These are phyloP conservation scores for Decorospora gaudefroyi DNA, from an alignment of 2,329 filamentous ascomycete genomes.

Conservation along the genomic window DNA sequence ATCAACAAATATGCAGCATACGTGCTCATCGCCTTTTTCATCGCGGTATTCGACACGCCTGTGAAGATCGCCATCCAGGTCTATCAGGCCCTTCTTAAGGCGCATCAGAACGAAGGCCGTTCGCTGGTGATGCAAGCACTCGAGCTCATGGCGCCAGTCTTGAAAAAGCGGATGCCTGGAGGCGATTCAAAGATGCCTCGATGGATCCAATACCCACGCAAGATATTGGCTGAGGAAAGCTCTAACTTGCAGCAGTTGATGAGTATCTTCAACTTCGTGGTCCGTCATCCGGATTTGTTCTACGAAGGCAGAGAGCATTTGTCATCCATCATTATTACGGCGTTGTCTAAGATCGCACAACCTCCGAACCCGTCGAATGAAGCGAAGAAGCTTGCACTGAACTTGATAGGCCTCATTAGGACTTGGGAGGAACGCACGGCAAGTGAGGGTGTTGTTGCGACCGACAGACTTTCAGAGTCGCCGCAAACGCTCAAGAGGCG, in stretches of 20 bases:
- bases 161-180: slow-evolving; percentile 79
- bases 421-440: slow-evolving; percentile 88
- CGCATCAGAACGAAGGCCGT: slow-evolving; percentile 93
- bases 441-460: slow-evolving; percentile 54
- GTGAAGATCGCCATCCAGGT: slow-evolving; percentile 95
- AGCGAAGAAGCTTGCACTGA: slow-evolving; percentile 86
- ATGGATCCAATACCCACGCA: slow-evolving; percentile 88
- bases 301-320: slow-evolving; percentile 95
- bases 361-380: slow-evolving; percentile 86
- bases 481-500: slow-evolving; percentile 73
- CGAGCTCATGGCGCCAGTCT: slow-evolving; percentile 90
- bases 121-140: slow-evolving; percentile 91
- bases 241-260: slow-evolving; percentile 95
- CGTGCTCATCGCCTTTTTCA: slow-evolving; percentile 96
- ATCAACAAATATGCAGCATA: slow-evolving; percentile 99
- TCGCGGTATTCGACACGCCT: slow-evolving; percentile 93
- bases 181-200: slow-evolving; percentile 74
- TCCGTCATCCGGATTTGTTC: slow-evolving; percentile 88
- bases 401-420: slow-evolving; percentile 88
- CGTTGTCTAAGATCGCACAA: slow-evolving; percentile 82
- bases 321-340: slow-evolving; percentile 82
- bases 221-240: slow-evolving; percentile 90
- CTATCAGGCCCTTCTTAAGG: slow-evolving; percentile 86
- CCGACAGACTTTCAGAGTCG: slow-evolving; percentile 64
- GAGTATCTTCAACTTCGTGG: slow-evolving; percentile 95